Evolutionary conservation across 306 rosid species (phyloP).

Genomic region (Glycyrrhiza uralensis): DNA sequence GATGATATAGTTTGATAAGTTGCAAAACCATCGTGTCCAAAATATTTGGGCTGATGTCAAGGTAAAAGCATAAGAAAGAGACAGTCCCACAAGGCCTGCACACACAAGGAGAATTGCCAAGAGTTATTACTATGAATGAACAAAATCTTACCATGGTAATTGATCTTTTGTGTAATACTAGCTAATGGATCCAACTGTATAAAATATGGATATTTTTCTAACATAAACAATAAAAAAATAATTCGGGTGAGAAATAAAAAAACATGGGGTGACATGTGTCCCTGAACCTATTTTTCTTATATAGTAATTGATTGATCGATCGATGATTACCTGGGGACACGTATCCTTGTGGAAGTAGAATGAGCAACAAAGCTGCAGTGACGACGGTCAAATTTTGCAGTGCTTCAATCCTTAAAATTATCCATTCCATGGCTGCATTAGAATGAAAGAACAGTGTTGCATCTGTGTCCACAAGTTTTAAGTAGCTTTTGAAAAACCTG

Average conservation of each 20-base stretch:
- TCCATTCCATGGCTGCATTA: constrained; percentile 65
- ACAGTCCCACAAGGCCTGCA: constrained; percentile 75
- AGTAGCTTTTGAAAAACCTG: constrained; percentile 51
- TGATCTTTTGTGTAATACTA: not conserved
- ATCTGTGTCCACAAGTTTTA: constrained; percentile 64
- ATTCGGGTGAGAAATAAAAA: no score
- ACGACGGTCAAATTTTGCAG: constrained; percentile 70
- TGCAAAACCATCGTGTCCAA: constrained; percentile 49
- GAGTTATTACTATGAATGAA: not conserved
- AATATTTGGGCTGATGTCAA: constrained; percentile 42
- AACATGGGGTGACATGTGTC: no score
- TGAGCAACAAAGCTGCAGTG: constrained; percentile 55
- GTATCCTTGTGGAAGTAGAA: constrained; percentile 56
- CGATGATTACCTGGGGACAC: constrained; percentile 70
- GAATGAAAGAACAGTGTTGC: constrained; percentile 66
- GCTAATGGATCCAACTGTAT: no score
- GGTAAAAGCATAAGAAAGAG: constrained; percentile 68
- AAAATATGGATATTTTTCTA: no score
- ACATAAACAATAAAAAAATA: no score
- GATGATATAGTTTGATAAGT: constrained; percentile 53
- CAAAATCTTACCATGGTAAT: not conserved
- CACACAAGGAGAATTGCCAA: not conserved
- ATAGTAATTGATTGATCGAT: no score
- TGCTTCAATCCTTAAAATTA: constrained; percentile 55
- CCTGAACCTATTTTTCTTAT: no score